Base-by-base conservation (phyloP, 768 basidiomycete genomes). In the Phylloporus sp. region DNA sequence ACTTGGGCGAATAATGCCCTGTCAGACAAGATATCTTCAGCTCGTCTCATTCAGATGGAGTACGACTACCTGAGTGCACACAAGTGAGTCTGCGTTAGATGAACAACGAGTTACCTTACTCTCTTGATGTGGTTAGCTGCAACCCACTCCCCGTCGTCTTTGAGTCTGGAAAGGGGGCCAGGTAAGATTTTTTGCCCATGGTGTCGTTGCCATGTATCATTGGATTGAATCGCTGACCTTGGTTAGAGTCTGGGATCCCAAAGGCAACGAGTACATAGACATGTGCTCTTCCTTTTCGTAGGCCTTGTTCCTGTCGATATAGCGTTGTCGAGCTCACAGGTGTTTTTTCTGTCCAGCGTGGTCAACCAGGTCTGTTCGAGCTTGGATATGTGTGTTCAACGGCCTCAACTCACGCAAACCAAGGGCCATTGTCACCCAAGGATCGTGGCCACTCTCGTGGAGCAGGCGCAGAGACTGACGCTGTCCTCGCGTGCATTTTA, bases 231-330 rank as follows among this genome's bases (percentile, higher is more conserved):
- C n/a, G 49, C 51, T 53, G 46, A 38, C 8, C 11, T 48, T 45
- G 15, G 34, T 45, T 31, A 82, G 82, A 59, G 91, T 93, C 66
- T 95, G 91, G 89, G 94, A 95, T 66, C 89, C 88, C 2, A 93
- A 95, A 77, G 95, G 94, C 57, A 86, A 81, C 47, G 88, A 94
- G 65, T 99, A 95, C 72, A 92, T 97, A 56, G 97, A 98, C 65
- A 95, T 97, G 90, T 78, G 98, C 18, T 90, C 91, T 40, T 95
- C 97, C 28, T 98, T 98, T 74, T 94, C 91, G 91, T 95, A 67
- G 42, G 26, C 74, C 86, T 75, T n/a, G 54, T 49, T 42, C n/a
- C 38, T 3, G 6, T 38, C 11, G 36, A 1, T 16, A 5, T 26
- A 24, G 22, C 29, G 49, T 41, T 26, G 43, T 23, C n/a, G 16